Base-by-base conservation (phyloP, 2,329 filamentous ascomycete genomes). In the Proliferodiscus dingleyae region DNA sequence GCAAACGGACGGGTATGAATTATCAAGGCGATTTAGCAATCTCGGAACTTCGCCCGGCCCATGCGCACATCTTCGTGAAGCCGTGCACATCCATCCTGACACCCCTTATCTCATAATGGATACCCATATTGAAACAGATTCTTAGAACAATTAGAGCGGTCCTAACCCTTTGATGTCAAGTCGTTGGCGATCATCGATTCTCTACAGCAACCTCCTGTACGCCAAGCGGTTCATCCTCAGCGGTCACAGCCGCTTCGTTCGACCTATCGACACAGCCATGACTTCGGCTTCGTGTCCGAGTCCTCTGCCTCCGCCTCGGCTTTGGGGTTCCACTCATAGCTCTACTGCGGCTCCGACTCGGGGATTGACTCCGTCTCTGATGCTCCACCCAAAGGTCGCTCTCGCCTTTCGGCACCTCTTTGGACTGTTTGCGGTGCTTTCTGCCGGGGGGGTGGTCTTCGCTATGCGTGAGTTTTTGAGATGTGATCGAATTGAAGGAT, bases 271-370 rank as follows among this genome's bases (percentile, higher is more conserved):
- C 11, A 33, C 30, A 16, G 9, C 32, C 9, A n/a, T 18, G n/a
- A 18, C 32, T 21, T 2, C 32, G 1, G 11, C 2, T 34, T 16
- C 32, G 8, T 11, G 16, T 30, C 34, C 54, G 44, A 13, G 53
- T 57, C 41, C 56, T 52, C 41, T 55, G 49, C 42, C 54, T 53
- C 16, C 53, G 40, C 21, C 53, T 53, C 28, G 50, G 47, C 43
- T 45, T 49, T 4, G 41, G 37, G 1, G 37, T 45, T 9, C 36
- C 22, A 26, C 45, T 47, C 11, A 28, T 19, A 15, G 26, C 48
- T 11, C 16, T 22, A 41, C 43, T 48, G 9, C 46, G 33, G 38
- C 50, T 55, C 4, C 43, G 36, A 18, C 49, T 53, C n/a, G 53
- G 54, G 26, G 50, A 54, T 19, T 56, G 58, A 34, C 50, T 55